Conservation (phyloP, 129 eudicot species). For the Deinandra increscens region DNA sequence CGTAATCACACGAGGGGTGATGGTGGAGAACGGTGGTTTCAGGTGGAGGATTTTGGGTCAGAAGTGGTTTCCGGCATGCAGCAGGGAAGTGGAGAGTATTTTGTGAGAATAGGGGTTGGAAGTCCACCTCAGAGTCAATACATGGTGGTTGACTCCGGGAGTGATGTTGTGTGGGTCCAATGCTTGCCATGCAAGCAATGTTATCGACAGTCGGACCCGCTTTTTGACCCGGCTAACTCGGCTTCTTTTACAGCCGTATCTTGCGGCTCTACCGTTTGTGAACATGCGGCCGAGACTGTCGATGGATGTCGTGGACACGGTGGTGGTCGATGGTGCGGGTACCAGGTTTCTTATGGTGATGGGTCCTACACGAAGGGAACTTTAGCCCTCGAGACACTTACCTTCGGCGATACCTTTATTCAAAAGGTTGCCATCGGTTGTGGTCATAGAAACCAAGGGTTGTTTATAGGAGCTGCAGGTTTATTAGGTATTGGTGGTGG, state of each 20-base stretch:
- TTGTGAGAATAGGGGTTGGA: conserved; percentile 84
- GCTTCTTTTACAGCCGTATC: conserved; percentile 63
- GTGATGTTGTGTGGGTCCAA: conserved; percentile 89
- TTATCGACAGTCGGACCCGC: conserved; percentile 80
- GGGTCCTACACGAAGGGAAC: conserved; percentile 87
- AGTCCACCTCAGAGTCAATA: conserved; percentile 77
- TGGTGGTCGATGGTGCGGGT: conserved; percentile 61
- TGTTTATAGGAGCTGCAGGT: conserved; percentile 87
- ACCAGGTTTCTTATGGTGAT: conserved; percentile 72
- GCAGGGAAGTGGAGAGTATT: conserved; percentile 88
- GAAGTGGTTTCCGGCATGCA: conserved; percentile 94
- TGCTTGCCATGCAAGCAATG: conserved; percentile 87
- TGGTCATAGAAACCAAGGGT: conserved; percentile 78
- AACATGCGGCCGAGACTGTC: conserved; percentile 60
- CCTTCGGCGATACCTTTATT: conserved; percentile 46
- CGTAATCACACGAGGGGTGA: conserved; percentile 20
- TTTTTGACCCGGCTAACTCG: conserved; percentile 76
- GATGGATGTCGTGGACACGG: conserved; percentile 64
- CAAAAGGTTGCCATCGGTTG: conserved; percentile 84
- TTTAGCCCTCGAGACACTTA: conserved; percentile 67
- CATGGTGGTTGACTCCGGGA: conserved; percentile 89
- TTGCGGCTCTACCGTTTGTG: conserved; percentile 64
- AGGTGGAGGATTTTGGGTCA: conserved; percentile 74
- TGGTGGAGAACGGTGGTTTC: conserved; percentile 30
- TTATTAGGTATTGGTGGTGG: conserved; percentile 85